Conservation (phyloP, 2,329 filamentous ascomycete genomes). For the Didymella arachidicola region DNA sequence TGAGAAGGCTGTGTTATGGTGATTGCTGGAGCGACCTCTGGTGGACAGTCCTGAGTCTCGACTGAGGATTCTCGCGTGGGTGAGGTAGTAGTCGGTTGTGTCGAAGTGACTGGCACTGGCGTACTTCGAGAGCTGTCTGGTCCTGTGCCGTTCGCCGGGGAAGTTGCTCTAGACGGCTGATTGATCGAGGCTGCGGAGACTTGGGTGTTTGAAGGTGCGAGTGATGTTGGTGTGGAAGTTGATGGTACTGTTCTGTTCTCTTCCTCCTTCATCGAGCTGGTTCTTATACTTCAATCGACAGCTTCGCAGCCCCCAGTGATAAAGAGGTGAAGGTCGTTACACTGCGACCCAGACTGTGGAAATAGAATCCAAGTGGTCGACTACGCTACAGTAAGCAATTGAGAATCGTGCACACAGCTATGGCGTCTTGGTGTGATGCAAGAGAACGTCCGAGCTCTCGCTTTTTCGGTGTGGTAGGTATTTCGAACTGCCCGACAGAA, state of each 20-base stretch:
- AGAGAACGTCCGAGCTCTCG: conserved; percentile 32
- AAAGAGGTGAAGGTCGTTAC: conserved; percentile 19
- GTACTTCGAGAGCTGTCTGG: conserved; percentile 15
- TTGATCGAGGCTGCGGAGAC: conserved; percentile 4
- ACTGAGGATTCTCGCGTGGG: conserved; percentile 17
- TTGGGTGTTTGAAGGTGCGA: not conserved
- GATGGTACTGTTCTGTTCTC: not conserved
- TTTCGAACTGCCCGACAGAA: not conserved
- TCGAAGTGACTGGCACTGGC: conserved; percentile 23
- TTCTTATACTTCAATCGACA: conserved; percentile 36
- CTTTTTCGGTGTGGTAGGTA: conserved; percentile 6
- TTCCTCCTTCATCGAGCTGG: not conserved
- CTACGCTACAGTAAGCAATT: conserved; percentile 36
- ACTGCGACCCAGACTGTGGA: conserved; percentile 30
- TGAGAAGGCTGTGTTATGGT: conserved; percentile 20
- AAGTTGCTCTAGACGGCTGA: conserved; percentile 28
- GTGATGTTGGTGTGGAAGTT: conserved; percentile 12
- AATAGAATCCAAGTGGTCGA: conserved; percentile 33
- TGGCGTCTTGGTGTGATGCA: conserved; percentile 27
- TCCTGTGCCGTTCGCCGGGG: conserved; percentile 36
- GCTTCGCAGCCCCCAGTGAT: conserved; percentile 23
- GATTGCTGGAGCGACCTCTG: conserved; percentile 18
- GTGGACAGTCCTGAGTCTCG: conserved; percentile 15
- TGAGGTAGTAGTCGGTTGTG: conserved; percentile 17
- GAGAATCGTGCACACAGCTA: conserved; percentile 36